These are phyloP conservation scores for Myochromella boudieri DNA, from an alignment of 768 basidiomycete species.

Conservation along the genomic window DNA sequence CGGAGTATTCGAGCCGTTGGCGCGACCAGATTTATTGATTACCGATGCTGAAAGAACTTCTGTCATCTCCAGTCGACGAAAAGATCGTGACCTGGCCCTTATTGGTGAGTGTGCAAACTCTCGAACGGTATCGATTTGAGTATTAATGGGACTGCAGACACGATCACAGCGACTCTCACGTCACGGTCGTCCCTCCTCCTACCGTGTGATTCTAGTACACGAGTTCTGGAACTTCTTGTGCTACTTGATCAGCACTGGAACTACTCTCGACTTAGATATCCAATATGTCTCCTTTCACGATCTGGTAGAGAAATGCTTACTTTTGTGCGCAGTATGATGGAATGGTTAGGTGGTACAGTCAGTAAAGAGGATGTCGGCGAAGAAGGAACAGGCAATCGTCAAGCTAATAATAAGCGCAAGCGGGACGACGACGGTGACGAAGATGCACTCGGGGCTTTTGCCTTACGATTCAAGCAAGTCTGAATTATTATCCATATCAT, in stretches of 20 bases:
- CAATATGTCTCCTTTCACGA: slow-evolving; percentile 90
- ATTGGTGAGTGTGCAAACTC: slow-evolving; percentile 51
- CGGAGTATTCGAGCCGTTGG: slow-evolving; percentile 81
- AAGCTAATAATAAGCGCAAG: slow-evolving; percentile 53
- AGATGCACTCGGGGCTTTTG: slow-evolving; percentile 80
- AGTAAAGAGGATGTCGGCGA: slow-evolving; percentile 91
- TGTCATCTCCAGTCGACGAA: slow-evolving; percentile 81
- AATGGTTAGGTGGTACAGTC: slow-evolving; percentile 96
- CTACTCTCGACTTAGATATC: slow-evolving; percentile 78
- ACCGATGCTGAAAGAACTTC: slow-evolving; percentile 87
- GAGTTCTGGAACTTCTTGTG: slow-evolving; percentile 94
- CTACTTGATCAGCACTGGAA: slow-evolving; percentile 98
- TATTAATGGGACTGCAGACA: slow-evolving; percentile 50
- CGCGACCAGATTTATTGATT: slow-evolving; percentile 89
- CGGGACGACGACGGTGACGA: slow-evolving; percentile 76
- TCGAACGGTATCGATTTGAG: background rate
- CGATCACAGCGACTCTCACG: slow-evolving; percentile 83
- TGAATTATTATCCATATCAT: background rate
- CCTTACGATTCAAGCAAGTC: slow-evolving; percentile 83
- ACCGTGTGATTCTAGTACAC: slow-evolving; percentile 91
- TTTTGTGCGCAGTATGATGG: slow-evolving; percentile 95
- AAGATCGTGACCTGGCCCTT: slow-evolving; percentile 87
- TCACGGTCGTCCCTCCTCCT: slow-evolving; percentile 82
- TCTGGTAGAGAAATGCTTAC: slow-evolving; percentile 93
- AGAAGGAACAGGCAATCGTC: slow-evolving; percentile 57